These are phyloP conservation scores for Vigna hirtella DNA, from an alignment of 306 rosid genomes.

Conservation along the genomic window DNA sequence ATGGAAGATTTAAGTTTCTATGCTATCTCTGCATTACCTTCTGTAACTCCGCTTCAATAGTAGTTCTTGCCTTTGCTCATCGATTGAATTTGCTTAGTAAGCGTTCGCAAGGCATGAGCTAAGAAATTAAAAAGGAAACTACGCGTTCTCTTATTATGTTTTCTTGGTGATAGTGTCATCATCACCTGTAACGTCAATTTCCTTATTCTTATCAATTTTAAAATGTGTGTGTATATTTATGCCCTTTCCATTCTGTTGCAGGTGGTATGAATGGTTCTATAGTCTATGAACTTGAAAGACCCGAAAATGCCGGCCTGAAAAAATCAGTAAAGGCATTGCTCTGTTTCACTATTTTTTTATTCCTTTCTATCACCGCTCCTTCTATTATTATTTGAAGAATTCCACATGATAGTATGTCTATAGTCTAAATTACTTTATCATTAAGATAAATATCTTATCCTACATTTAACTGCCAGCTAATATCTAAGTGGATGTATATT, in stretches of 20 bases:
- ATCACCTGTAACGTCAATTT: background rate
- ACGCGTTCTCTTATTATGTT: conserved; percentile 14
- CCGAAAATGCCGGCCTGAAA: conserved; percentile 84
- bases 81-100: conserved; percentile 14
- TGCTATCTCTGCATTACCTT: background rate
- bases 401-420: background rate
- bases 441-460: conserved; percentile 35
- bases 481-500: conserved; percentile 41
- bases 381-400: background rate
- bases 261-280: conserved; percentile 99
- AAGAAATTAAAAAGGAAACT: conserved; percentile 20
- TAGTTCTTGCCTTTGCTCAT: background rate
- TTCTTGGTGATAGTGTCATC: conserved; percentile 18
- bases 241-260: conserved; percentile 49
- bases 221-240: background rate
- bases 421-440: conserved; percentile 14
- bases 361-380: background rate
- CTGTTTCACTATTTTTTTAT: conserved; percentile 41
- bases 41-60: background rate
- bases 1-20: background rate
- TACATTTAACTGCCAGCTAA: conserved; percentile 44
- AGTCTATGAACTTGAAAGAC: conserved; percentile 84
- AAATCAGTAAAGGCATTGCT: conserved; percentile 76
- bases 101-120: background rate
- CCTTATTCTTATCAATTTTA: conserved; percentile 11